Conservation (phyloP, 1,139 yeast genomes). For the Candida sojae region DNA sequence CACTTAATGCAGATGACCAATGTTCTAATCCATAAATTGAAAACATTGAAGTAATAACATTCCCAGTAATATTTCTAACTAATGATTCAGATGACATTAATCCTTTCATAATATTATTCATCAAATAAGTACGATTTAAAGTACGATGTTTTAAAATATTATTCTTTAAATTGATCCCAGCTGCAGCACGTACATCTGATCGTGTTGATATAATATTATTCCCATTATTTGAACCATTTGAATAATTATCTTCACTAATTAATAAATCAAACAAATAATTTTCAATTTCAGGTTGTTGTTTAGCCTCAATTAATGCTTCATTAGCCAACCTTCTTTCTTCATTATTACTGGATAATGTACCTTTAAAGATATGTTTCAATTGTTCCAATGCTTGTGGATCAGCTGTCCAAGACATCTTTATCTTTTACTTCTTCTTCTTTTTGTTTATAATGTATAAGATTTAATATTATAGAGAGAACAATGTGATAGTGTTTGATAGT, state of each 20-base stretch:
- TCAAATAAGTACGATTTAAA: conserved; percentile 53
- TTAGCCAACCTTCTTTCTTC: conserved; percentile 60
- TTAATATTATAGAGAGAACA: too few relatives aligned
- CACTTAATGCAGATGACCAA: conserved; percentile 78
- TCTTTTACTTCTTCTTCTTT: background rate
- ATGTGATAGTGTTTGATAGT: too few relatives aligned
- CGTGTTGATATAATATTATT: conserved; percentile 22
- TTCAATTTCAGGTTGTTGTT: conserved; percentile 70
- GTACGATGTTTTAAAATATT: conserved; percentile 45
- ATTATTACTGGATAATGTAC: conserved; percentile 63
- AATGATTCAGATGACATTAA: conserved; percentile 57
- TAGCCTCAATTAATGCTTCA: conserved; percentile 69
- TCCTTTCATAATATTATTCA: conserved; percentile 69
- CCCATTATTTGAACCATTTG: background rate
- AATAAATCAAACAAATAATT: conserved; percentile 76
- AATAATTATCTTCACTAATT: conserved; percentile 43
- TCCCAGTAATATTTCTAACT: conserved; percentile 87
- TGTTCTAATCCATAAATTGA: conserved; percentile 65
- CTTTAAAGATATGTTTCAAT: conserved; percentile 61
- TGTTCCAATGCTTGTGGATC: conserved; percentile 62
- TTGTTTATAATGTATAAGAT: too few relatives aligned
- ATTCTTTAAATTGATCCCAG: conserved; percentile 85
- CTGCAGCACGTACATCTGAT: conserved; percentile 77
- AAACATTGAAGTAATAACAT: conserved; percentile 82
- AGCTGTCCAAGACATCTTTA: conserved; percentile 55